Evolutionary conservation across 164 flowering plant genomes (phyloP).

Genomic region (Echeveria elegans): DNA sequence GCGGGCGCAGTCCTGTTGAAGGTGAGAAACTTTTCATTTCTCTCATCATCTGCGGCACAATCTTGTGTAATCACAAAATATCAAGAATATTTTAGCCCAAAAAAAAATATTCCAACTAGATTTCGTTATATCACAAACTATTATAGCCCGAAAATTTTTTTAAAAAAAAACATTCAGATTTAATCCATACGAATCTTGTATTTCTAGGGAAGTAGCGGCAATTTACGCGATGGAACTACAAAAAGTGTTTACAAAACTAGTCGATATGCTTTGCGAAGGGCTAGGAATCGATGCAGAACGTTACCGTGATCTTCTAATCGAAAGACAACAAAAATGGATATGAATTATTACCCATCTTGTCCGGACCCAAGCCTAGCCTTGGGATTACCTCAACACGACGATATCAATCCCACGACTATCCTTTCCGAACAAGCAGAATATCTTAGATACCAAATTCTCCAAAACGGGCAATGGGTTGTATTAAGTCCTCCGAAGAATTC

Average conservation of each 20-base stretch:
- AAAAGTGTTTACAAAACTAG: constrained; percentile 18
- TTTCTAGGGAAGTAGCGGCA: constrained; percentile 21
- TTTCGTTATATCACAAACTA: neutral
- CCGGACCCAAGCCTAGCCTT: constrained; percentile 35
- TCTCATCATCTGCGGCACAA: too few relatives aligned
- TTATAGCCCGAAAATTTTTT: too few relatives aligned
- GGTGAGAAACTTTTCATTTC: too few relatives aligned
- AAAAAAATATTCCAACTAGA: neutral
- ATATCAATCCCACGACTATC: constrained; percentile 26
- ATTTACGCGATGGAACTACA: constrained; percentile 18
- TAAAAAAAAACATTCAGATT: too few relatives aligned
- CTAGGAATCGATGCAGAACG: constrained; percentile 26
- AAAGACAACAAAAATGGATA: constrained; percentile 14
- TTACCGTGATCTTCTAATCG: constrained; percentile 13
- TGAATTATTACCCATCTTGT: constrained; percentile 32
- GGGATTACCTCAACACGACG: constrained; percentile 31
- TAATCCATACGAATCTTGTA: neutral
- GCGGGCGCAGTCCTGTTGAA: too few relatives aligned
- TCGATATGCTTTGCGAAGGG: constrained; percentile 32
- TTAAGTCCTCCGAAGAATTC: neutral
- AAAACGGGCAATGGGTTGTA: neutral
- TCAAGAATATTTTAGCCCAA: too few relatives aligned
- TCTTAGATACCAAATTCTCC: neutral
- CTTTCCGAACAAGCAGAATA: neutral
- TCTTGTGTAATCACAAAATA: too few relatives aligned